A percentile compares a stretch with the other conserved stretches of the same genome.
These are phyloP conservation scores for Spergularia bocconei DNA, from an alignment of 148 eudicot species.

Conservation along the genomic window DNA sequence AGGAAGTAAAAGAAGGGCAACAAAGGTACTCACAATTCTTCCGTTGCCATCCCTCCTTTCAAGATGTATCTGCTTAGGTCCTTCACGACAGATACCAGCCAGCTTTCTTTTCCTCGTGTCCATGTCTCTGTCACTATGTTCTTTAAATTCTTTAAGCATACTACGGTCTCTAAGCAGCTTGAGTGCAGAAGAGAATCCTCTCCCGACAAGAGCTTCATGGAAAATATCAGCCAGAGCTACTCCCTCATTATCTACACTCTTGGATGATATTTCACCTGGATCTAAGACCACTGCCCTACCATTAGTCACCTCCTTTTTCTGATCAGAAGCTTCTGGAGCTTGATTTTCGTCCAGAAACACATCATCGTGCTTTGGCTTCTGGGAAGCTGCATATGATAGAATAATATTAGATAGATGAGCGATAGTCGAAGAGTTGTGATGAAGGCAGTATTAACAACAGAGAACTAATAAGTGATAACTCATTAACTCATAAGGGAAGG, in stretches of 20 bases:
- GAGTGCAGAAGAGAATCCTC: constrained; percentile 75
- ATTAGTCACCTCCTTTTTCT: constrained; percentile 44
- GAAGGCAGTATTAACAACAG: background rate
- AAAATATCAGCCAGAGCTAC: constrained; percentile 63
- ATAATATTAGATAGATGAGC: background rate
- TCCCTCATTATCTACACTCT: constrained; percentile 42
- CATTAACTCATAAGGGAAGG: background rate
- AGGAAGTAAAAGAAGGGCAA: background rate
- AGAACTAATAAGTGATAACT: background rate
- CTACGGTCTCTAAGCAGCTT: constrained; percentile 73
- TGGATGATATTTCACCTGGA: constrained; percentile 30
- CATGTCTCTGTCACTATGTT: constrained; percentile 93
- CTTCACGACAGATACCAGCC: constrained; percentile 60
- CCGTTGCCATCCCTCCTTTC: constrained; percentile 88
- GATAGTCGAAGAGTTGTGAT: background rate
- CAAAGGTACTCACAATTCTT: constrained; percentile 63
- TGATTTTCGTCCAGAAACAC: constrained; percentile 90
- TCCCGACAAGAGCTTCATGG: constrained; percentile 80
- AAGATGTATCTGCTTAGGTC: constrained; percentile 63
- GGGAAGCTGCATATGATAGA: constrained; percentile 42
- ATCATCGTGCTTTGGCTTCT: constrained; percentile 64
- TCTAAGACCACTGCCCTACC: constrained; percentile 58
- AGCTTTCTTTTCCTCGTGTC: constrained; percentile 92
- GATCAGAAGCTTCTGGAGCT: constrained; percentile 43
- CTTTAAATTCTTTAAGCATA: constrained; percentile 72